Evolutionary conservation across 495 filamentous ascomycete species (phyloP), one percentile per base, ranked within the genome.

Genomic region (Aspergillus carlsbadensis): DNA sequence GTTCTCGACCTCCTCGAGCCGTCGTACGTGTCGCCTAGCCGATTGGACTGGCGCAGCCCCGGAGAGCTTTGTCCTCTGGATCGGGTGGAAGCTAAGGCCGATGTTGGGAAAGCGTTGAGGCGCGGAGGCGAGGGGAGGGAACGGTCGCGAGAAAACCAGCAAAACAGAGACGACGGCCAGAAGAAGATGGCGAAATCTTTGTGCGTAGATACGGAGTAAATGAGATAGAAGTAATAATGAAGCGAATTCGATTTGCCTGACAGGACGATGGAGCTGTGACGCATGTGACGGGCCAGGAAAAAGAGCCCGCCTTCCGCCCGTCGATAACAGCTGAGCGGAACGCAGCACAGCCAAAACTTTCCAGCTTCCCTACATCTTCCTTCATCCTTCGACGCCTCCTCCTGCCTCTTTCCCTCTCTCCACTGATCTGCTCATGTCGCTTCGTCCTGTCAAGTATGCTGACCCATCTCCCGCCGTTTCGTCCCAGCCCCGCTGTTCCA

Each of bases 201-300:
- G 39, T 18, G 17, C 6, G 17, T 18, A 41, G 41, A 43, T 43
- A 13, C 6, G 13, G 10, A 42, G 6, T 29, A 29, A 8, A 29
- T 29, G 26, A 29, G 41, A 22, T 43, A 24, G 39, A 17, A 18
- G 22, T 41, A 17, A 41, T 41, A 17, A 41, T 17, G 22, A 48
- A 24, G 44, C 17, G n/a, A 17, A 50, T 34, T 20, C 2, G 29
- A 43, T 17, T 21, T 2, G 6, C 46, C 46, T 21, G 31, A 18
- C 13, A 13, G 29, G 8, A n/a, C 24, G 26, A 17, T 33, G 45
- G 51, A 17, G 46, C n/a, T 20, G 52, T 29, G 6, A 33, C 21
- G 52, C 51, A 60, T 60, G 57, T 60, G 57, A 60, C 45, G 49
- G 47, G 52, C 58, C 52, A 56, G 43, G 49, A 55, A 59, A 60